Conservation (phyloP, 768 basidiomycete genomes). For the Boletus coccyginus region DNA sequence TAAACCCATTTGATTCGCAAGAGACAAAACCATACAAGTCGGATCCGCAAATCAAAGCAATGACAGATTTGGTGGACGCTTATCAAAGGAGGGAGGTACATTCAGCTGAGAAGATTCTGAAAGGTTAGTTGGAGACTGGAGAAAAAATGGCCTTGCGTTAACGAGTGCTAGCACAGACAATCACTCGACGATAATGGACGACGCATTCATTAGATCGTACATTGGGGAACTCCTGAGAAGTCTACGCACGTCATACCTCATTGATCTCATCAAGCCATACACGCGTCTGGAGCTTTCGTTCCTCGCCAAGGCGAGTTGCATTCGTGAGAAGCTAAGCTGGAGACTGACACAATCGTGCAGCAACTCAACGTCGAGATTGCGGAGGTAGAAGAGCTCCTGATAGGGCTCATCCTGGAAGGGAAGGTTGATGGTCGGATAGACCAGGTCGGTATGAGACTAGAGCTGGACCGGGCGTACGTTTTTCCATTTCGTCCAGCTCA, state of each 20-base stretch:
- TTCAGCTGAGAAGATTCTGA: constrained; percentile 92
- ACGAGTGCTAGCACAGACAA: constrained; percentile 58
- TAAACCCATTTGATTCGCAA: constrained; percentile 99
- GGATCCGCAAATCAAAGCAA: constrained; percentile 94
- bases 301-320: constrained; percentile 72
- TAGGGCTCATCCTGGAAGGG: constrained; percentile 93
- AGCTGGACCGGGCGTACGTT: constrained; percentile 79
- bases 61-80: constrained; percentile 96
- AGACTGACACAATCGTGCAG: constrained; percentile 39
- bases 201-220: constrained; percentile 90
- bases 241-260: constrained; percentile 92
- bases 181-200: constrained; percentile 93
- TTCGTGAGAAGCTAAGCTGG: not conserved
- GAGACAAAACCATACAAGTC: constrained; percentile 98
- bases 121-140: constrained; percentile 51
- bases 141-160: not conserved
- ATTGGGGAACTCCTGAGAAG: constrained; percentile 95
- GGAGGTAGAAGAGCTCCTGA: constrained; percentile 92
- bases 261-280: constrained; percentile 98
- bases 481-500: not conserved
- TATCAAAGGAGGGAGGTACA: constrained; percentile 97
- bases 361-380: constrained; percentile 92
- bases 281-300: constrained; percentile 90
- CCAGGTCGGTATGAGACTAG: constrained; percentile 90
- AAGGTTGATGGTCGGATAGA: constrained; percentile 96